Percentiles rank a stretch among this genome's conserved stretches.
Conservation (phyloP, 2,329 filamentous ascomycete genomes). For the Aspergillus caelatus region DNA sequence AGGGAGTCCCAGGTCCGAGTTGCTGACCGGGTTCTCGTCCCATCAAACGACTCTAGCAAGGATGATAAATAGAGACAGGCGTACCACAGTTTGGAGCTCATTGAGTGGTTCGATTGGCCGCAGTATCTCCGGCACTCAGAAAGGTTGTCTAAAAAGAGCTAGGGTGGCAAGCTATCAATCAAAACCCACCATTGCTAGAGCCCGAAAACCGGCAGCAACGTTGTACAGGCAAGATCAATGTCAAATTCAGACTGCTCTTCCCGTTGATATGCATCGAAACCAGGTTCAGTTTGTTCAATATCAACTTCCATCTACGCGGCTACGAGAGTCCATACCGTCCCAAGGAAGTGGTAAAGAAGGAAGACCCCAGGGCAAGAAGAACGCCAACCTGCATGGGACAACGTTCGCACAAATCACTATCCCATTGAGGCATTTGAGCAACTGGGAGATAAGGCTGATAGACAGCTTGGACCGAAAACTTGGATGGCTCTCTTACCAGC, state of each 20-base stretch:
- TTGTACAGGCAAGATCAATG: neutral
- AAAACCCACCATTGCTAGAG: neutral
- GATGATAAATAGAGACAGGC: neutral
- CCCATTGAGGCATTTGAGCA: constrained; percentile 25
- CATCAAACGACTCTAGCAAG: constrained; percentile 6
- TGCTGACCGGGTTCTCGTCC: constrained; percentile 27
- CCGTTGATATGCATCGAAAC: neutral
- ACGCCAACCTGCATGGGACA: neutral
- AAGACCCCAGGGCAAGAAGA: neutral
- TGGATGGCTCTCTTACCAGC: constrained; percentile 41
- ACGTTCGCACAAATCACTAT: neutral
- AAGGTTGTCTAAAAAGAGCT: neutral
- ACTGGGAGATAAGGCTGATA: constrained; percentile 41
- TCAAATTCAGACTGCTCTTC: neutral
- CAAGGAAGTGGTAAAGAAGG: neutral
- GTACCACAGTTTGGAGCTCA: neutral
- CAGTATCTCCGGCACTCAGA: neutral
- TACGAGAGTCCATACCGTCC: neutral
- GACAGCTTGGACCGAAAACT: constrained; percentile 40
- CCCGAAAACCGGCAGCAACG: neutral
- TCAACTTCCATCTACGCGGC: neutral
- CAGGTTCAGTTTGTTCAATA: neutral
- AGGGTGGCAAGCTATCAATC: neutral
- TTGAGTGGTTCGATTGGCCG: neutral
- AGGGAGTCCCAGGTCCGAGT: constrained; percentile 37